phyloP scores from a whole-genome alignment of 768 basidiomycete species.

The Hericium coralloides region DNA sequence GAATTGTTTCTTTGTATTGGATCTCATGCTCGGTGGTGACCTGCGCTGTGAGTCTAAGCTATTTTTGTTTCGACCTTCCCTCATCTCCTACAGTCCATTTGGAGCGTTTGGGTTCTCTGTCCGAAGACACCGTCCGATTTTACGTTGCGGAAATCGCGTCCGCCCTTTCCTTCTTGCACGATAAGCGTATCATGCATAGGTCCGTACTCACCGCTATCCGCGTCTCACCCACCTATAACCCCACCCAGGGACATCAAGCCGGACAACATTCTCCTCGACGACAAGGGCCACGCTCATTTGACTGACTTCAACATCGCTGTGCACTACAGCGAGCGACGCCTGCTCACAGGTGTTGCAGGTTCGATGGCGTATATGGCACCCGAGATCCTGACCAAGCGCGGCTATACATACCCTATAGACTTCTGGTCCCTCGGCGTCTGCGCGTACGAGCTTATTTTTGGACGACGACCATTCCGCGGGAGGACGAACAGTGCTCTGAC shows the following conservation, averaged over 20 bases:
- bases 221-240: neutral
- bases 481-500: slow-evolving; percentile 90
- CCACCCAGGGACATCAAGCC: slow-evolving; percentile 82
- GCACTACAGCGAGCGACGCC: slow-evolving; percentile 81
- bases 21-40: slow-evolving; percentile 95
- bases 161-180: slow-evolving; percentile 84
- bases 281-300: slow-evolving; percentile 90
- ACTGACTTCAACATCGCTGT: slow-evolving; percentile 99
- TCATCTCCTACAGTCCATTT: slow-evolving; percentile 59
- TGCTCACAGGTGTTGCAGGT: slow-evolving; percentile 87
- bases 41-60: slow-evolving; percentile 62
- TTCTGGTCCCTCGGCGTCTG: slow-evolving; percentile 98
- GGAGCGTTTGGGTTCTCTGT: slow-evolving; percentile 66
- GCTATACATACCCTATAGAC: slow-evolving; percentile 90
- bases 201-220: slow-evolving; percentile 27
- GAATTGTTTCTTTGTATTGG: slow-evolving; percentile 96
- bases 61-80: neutral
- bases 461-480: slow-evolving; percentile 86
- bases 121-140: slow-evolving; percentile 76
- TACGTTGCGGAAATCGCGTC: slow-evolving; percentile 87
- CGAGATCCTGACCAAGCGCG: slow-evolving; percentile 85
- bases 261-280: slow-evolving; percentile 95
- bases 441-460: slow-evolving; percentile 87
- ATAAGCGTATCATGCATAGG: slow-evolving; percentile 94
- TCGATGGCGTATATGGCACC: slow-evolving; percentile 99